A percentile compares a stretch with the other conserved stretches of the same genome.
These are phyloP conservation scores for Cladosporium sphaerospermum DNA, from an alignment of 2,329 filamentous ascomycete species.

Conservation along the genomic window DNA sequence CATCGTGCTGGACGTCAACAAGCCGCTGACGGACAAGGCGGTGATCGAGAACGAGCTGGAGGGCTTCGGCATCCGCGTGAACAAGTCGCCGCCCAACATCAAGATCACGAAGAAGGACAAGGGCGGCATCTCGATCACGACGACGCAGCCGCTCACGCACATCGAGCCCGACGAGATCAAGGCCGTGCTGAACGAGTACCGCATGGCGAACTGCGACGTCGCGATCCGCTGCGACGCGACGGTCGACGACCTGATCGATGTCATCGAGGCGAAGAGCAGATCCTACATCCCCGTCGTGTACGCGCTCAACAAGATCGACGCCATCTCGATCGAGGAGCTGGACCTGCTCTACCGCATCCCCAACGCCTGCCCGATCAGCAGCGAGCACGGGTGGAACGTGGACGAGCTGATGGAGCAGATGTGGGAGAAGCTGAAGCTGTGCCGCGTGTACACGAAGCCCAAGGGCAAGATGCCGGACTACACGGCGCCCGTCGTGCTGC, in stretches of 20 bases:
- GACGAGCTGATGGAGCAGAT: conserved; percentile 95
- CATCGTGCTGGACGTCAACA: conserved; percentile 97
- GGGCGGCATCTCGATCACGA: conserved; percentile 93
- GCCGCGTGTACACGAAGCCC: conserved; percentile 94
- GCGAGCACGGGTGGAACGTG: conserved; percentile 91
- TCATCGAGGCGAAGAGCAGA: conserved; percentile 88
- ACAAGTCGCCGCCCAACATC: conserved; percentile 95
- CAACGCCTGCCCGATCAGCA: conserved; percentile 94
- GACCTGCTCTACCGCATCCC: conserved; percentile 95
- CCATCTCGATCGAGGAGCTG: conserved; percentile 94
- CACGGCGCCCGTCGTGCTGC: conserved; percentile 80
- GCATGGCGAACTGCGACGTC: conserved; percentile 93
- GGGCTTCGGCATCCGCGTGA: conserved; percentile 95
- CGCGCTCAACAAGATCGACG: conserved; percentile 97
- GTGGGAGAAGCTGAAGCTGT: conserved; percentile 94
- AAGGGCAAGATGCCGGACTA: conserved; percentile 95
- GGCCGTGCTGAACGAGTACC: conserved; percentile 95
- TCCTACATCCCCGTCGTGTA: conserved; percentile 99
- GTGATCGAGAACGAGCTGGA: conserved; percentile 93
- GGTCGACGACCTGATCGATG: conserved; percentile 91
- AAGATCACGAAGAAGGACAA: conserved; percentile 99
- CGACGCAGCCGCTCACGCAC: conserved; percentile 82
- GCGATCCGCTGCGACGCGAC: conserved; percentile 97
- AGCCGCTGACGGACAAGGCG: conserved; percentile 92
- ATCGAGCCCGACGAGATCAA: conserved; percentile 96